Conservation (phyloP, 495 filamentous ascomycete genomes). For the Aspergillus nidulans region DNA sequence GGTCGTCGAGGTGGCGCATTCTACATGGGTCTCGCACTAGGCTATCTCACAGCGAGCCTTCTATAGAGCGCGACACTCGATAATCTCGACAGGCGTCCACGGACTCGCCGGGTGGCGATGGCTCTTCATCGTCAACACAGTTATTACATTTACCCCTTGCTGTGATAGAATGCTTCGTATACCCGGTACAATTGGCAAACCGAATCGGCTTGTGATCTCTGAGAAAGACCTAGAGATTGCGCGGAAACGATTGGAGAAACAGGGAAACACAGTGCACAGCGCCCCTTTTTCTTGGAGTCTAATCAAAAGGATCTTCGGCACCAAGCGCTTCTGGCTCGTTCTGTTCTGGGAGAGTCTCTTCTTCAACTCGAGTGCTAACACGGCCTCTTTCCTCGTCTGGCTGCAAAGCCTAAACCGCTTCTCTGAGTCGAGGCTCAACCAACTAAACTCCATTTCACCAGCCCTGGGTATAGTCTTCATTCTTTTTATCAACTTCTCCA, state of each 20-base stretch:
- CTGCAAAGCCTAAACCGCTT: neutral
- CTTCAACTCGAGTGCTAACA: neutral
- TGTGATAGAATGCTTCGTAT: slow-evolving; percentile 49
- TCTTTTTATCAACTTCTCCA: slow-evolving; percentile 1
- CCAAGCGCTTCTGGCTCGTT: neutral
- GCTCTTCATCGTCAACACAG: slow-evolving; percentile 35
- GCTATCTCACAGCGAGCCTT: slow-evolving; percentile 49
- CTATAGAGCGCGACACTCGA: slow-evolving; percentile 49
- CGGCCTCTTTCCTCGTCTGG: neutral
- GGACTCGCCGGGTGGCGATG: slow-evolving; percentile 42
- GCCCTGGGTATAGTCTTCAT: neutral
- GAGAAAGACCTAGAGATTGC: neutral
- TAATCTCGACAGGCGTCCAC: slow-evolving; percentile 34
- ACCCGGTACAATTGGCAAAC: slow-evolving; percentile 28
- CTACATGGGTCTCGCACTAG: slow-evolving; percentile 42
- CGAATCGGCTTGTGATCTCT: neutral
- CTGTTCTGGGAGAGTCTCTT: slow-evolving; percentile 3
- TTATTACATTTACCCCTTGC: slow-evolving; percentile 39
- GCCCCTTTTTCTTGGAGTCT: neutral
- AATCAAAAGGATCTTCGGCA: neutral
- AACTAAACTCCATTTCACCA: neutral
- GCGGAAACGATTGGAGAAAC: neutral
- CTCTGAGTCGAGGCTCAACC: neutral
- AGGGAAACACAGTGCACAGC: neutral
- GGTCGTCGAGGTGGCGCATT: slow-evolving; percentile 52